Base-by-base conservation (phyloP, 176 grass and related monocot genomes). In the Elaeis guineensis region DNA sequence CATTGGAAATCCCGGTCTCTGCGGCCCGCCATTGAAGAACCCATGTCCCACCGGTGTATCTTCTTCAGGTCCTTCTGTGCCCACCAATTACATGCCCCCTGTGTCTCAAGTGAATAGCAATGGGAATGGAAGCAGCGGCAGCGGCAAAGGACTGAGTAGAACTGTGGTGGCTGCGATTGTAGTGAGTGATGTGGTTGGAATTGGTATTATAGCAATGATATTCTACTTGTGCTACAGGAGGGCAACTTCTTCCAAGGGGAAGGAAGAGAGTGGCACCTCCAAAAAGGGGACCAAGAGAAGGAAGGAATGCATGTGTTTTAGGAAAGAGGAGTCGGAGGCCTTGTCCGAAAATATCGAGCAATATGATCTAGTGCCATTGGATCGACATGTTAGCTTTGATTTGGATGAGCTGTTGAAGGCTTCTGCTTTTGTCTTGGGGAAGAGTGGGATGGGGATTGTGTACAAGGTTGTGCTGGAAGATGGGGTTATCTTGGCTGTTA, bases 201-300 rank as follows among this genome's bases (percentile, higher is more conserved):
- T 97, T 62, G 26, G 82, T 49, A 23, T 85, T 35, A 88, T 97
- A 58, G 92, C 81, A 5, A 57, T 89, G 18, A 14, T 91, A 1
- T 97, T 97, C 72, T 85, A 85, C 65, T 91, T 78, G 72, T 91
- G 84, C 59, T 91, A 91, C 30, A 55, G 76, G 72, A 85, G 56
- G 73, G 81, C 76, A 15, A 64, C 77, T 66, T 64, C 75, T 17
- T 74, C 78, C 28, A 66, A 62, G 21, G 67, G 64, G 25, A 90
- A 85, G 53, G 65, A 63, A 29, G 73, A 63, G 2, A 6, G 35
- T 14, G 35, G 35, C 11, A 44, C 12, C 11, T 44, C 11, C 35
- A 14, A 44, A 0, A 44, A 14, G 2, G 35, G 35, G 35, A 44
- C 35, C 5, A 44, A 44, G 35, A 11, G 35, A 44, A 44, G 11